Percentiles rank a stretch among this genome's conserved stretches.
These are phyloP conservation scores for Aspergillus mulundensis DNA, from an alignment of 495 filamentous ascomycete genomes.

Conservation along the genomic window DNA sequence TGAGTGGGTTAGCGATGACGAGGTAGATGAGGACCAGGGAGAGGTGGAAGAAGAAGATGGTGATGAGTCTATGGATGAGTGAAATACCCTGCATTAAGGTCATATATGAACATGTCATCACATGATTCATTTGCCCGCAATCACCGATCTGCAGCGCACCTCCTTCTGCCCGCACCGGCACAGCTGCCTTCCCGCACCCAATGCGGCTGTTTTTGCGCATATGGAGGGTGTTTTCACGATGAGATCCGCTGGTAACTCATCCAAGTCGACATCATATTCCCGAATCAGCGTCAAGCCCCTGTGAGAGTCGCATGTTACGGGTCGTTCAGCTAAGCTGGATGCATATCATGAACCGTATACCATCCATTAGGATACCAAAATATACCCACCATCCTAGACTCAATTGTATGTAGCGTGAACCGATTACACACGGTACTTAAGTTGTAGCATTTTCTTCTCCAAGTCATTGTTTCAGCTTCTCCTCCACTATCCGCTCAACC, in stretches of 20 bases:
- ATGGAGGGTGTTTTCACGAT: not conserved
- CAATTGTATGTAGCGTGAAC: not conserved
- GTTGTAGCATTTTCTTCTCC: not conserved
- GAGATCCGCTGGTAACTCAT: not conserved
- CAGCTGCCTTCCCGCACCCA: not conserved
- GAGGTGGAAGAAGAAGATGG: conserved; percentile 44
- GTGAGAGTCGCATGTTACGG: not conserved
- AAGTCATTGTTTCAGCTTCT: conserved; percentile 51
- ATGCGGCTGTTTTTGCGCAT: not conserved
- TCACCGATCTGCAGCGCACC: not conserved
- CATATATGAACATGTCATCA: not conserved
- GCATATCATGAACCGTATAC: not conserved
- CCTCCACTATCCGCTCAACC: conserved; percentile 72
- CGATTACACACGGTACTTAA: not conserved
- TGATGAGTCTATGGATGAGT: conserved; percentile 42
- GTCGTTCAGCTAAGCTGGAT: no score
- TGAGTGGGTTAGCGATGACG: conserved; percentile 57
- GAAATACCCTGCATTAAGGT: not conserved
- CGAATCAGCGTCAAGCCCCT: not conserved
- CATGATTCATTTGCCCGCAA: not conserved
- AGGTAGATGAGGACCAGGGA: conserved; percentile 49
- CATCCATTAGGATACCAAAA: conserved; percentile 2
- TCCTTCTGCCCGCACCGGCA: not conserved
- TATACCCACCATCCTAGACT: conserved; percentile 6
- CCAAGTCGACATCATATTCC: not conserved